Percentiles rank a stretch among this genome's conserved stretches.
These are phyloP conservation scores for Penicillium sp. DNA, from an alignment of 2,329 filamentous ascomycete genomes.

Conservation along the genomic window DNA sequence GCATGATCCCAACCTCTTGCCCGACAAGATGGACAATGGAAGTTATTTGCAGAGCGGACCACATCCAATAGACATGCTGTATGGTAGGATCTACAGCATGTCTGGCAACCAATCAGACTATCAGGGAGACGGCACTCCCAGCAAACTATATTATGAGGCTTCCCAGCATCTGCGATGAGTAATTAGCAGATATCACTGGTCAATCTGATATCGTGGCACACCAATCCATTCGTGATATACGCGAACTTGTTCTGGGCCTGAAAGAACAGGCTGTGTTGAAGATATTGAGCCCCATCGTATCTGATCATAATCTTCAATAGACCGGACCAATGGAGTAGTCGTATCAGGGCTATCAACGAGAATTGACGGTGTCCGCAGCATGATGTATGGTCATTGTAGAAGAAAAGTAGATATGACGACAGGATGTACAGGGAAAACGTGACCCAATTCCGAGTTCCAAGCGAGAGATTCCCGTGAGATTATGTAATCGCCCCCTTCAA, in stretches of 20 bases:
- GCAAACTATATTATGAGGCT: constrained; percentile 32
- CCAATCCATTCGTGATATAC: constrained; percentile 33
- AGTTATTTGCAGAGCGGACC: constrained; percentile 11
- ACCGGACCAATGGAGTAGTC: background rate
- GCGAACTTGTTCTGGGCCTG: constrained; percentile 18
- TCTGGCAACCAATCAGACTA: constrained; percentile 26
- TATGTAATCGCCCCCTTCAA: background rate
- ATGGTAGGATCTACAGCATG: constrained; percentile 35
- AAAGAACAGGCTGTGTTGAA: constrained; percentile 11
- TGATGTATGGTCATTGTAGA: background rate
- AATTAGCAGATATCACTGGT: constrained; percentile 6
- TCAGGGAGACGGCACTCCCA: constrained; percentile 27
- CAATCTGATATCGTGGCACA: constrained; percentile 8
- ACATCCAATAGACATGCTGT: constrained; percentile 18
- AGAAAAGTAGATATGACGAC: constrained; percentile 5
- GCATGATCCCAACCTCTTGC: constrained; percentile 22
- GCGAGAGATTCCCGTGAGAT: background rate
- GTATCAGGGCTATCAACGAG: background rate
- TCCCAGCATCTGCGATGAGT: constrained; percentile 22
- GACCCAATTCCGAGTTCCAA: background rate
- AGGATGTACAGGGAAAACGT: constrained; percentile 2
- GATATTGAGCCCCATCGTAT: constrained; percentile 6
- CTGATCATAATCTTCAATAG: constrained; percentile 9
- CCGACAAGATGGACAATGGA: constrained; percentile 29
- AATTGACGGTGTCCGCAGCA: constrained; percentile 3